Evolutionary conservation across 116 monocot genomes (phyloP), one percentile per base, ranked within the genome.

Genomic region (Iris pallida): DNA sequence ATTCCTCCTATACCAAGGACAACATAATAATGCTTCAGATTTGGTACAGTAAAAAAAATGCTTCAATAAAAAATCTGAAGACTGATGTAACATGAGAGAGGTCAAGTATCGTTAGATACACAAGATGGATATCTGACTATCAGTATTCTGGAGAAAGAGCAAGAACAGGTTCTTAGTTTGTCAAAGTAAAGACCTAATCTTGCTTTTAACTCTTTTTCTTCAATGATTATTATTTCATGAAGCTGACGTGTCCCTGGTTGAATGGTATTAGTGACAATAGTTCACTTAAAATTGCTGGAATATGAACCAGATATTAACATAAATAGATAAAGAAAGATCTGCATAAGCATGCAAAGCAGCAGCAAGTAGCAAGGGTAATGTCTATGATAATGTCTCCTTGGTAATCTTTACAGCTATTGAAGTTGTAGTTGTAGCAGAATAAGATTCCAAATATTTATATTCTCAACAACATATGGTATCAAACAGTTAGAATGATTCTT

Each of bases 1-100:
- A 93, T 93, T 65, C 93, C 93, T 53, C 93, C 93, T 93, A 71
- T 66, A 47, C 41, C 10, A 65, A 59, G 51, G 5, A 79, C 12
- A 52, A 56, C 14, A 19, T 57, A n/a, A 40, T 5, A 14, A 55
- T 17, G 16, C 52, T 16, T 20, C 20, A 46, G 6, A 10, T 9
- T 51, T 9, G 49, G 13, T 51, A 13, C 49, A 7, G 11, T 9
- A 51, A 51, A 51, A 13, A 51, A 9, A 9, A 42, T 51, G 13
- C 49, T 51, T 51, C 13, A 51, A 9, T 51, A 0, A 30, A 30
- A 30, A 30, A 30, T 30, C 30, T 30, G 30, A 30, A 30, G 30
- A 30, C 30, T 30, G 30, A 30, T 30, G 30, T 30, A 30, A 30
- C 3, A 30, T 30, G 15, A 61, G 15, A 61, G 5, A 45, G n/a